Evolutionary conservation across 2,329 filamentous ascomycete genomes (phyloP).

Genomic region (Cladosporium sphaerospermum): DNA sequence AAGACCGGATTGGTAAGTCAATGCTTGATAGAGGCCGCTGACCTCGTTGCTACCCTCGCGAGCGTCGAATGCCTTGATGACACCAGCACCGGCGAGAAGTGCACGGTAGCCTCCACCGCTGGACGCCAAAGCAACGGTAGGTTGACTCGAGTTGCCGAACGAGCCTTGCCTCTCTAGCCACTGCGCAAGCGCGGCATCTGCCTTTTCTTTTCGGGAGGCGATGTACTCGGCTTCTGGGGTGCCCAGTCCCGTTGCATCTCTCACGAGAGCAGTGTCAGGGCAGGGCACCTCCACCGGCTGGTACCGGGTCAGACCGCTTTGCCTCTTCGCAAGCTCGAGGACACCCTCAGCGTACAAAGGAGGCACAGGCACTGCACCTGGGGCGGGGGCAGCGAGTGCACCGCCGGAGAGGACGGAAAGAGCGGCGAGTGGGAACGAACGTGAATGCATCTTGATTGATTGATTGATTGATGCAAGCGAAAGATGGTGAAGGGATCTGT

Average conservation of each 20-base stretch:
- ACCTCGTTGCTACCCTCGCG: conserved; percentile 36
- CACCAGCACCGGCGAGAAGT: conserved; percentile 34
- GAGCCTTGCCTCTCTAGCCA: conserved; percentile 36
- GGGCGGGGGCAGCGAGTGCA: background rate
- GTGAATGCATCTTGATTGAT: conserved; percentile 1
- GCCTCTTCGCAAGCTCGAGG: background rate
- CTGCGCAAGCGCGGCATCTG: conserved; percentile 32
- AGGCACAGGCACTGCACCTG: background rate
- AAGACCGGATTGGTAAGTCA: conserved; percentile 40
- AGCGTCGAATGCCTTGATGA: conserved; percentile 39
- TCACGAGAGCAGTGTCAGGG: conserved; percentile 34
- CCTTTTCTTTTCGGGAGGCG: conserved; percentile 33
- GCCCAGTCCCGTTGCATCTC: conserved; percentile 33
- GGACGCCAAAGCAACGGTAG: conserved; percentile 37
- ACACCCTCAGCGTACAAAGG: conserved; percentile 4
- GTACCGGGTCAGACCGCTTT: conserved; percentile 20
- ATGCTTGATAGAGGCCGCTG: conserved; percentile 39
- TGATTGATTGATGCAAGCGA: background rate
- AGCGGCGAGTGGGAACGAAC: background rate
- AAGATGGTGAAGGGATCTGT: background rate
- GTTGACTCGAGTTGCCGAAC: conserved; percentile 33
- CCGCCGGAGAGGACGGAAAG: background rate
- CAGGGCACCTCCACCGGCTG: conserved; percentile 34
- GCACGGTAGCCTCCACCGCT: conserved; percentile 41
- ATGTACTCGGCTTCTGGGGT: conserved; percentile 36